Base-by-base conservation (phyloP, 495 filamentous ascomycete species). In the Aspergillus indologenus region DNA sequence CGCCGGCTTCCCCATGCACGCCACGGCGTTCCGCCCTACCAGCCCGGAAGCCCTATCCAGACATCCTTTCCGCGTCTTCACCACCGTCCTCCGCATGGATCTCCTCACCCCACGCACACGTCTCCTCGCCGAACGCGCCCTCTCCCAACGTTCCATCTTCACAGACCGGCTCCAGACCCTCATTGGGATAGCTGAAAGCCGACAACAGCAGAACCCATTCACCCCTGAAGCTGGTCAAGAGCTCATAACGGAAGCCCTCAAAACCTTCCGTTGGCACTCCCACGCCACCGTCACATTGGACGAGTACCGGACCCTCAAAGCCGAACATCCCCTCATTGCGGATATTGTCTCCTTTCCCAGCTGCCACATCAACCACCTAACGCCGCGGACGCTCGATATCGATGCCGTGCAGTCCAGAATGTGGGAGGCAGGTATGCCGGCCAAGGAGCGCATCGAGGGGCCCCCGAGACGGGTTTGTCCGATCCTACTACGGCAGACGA, bases 331-430 rank as follows among this genome's bases (percentile, higher is more conserved):
- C 14, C 55, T 78, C 15, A 65, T 79, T 17, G 75, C 76, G 5
- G 76, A 78, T 40, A 67, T 77, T 24, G 75, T 71, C 40, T 77
- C 68, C 43, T 78, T 78, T 23, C 69, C 64, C 5, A 71, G 56
- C 26, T 66, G 71, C 9, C 76, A 78, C 62, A 75, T 79, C 47
- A 79, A 79, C 53, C 76, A 79, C 50, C 66, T 79, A 18, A 78
- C 75, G 2, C 76, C 76, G 1, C 70, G 76, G 4, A 74, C 75
- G 3, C 61, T 79, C 19, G 75, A 79, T 56, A 79, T 79, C 53
- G 68, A 73, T 42, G 59, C 69, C 2, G 75, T 72, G 1, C 73
- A 76, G 53, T 46, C 51, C 11, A 49, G 62, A 40, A 79, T 77
- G 75, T 49, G 65, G 0, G 52, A 62, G 0, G 55, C 55, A 7